These are phyloP conservation scores for Pleurotus djamor DNA, from an alignment of 768 basidiomycete genomes.

Conservation along the genomic window DNA sequence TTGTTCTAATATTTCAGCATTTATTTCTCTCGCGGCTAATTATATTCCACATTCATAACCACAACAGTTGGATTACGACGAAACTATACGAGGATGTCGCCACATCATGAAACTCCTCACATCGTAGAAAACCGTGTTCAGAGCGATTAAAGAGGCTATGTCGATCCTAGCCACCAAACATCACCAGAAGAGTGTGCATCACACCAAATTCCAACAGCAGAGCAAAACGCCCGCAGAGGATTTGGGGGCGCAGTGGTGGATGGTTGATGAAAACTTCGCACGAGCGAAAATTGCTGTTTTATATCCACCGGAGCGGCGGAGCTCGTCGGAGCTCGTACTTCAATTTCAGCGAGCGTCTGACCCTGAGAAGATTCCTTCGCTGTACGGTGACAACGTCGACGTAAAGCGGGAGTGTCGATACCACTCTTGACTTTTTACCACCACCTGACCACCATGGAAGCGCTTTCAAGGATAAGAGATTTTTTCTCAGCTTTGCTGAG, in stretches of 20 bases:
- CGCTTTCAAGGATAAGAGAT: constrained; percentile 26
- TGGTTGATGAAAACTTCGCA: constrained; percentile 29
- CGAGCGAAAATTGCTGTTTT: constrained; percentile 10
- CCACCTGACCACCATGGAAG: constrained; percentile 10
- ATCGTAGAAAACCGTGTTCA: constrained; percentile 64
- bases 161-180: constrained; percentile 48
- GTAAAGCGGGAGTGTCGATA: background rate
- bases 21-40: background rate
- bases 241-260: constrained; percentile 43
- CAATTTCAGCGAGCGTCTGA: constrained; percentile 12
- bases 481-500: constrained; percentile 20
- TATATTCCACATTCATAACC: too few relatives aligned
- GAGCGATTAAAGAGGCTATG: constrained; percentile 82
- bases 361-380: constrained; percentile 1
- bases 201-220: constrained; percentile 41
- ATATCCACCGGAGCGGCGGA: constrained; percentile 9
- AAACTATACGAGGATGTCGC: constrained; percentile 41
- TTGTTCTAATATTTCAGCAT: background rate
- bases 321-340: constrained; percentile 17
- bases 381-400: background rate
- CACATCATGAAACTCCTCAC: constrained; percentile 87
- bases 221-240: constrained; percentile 61
- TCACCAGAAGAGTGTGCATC: constrained; percentile 29
- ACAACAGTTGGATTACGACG: background rate
- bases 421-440: background rate